A percentile compares a stretch with the other conserved stretches of the same genome.
These are phyloP conservation scores for Stipa capillata DNA, from an alignment of 176 grass and related monocot species.

Conservation along the genomic window DNA sequence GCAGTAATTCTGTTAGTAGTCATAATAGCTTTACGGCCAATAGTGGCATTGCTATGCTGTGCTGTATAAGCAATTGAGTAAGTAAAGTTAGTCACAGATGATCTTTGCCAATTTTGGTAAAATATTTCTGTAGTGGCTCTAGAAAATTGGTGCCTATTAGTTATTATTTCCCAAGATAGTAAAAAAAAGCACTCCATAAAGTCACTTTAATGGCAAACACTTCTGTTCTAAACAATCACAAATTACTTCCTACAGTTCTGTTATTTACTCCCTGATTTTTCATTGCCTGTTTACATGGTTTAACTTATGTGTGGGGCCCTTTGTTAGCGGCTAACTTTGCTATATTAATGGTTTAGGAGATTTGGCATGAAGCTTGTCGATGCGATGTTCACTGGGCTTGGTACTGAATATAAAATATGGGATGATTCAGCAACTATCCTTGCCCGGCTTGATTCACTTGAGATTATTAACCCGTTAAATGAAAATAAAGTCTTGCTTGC, in stretches of 20 bases:
- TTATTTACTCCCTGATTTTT: conserved; percentile 2
- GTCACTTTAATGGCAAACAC: background rate
- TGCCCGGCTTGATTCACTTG: conserved; percentile 65
- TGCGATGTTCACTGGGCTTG: conserved; percentile 43
- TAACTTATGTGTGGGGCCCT: background rate
- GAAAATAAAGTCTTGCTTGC: conserved; percentile 48
- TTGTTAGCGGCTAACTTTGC: conserved; percentile 16
- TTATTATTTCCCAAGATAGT: background rate
- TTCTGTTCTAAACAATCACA: conserved; percentile 1
- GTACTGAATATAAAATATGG: conserved; percentile 72
- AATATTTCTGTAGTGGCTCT: background rate
- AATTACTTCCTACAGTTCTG: background rate
- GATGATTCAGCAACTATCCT: conserved; percentile 68
- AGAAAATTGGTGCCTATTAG: background rate
- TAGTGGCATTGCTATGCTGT: background rate
- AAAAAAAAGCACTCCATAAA: background rate
- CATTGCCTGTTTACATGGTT: background rate
- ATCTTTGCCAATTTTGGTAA: background rate
- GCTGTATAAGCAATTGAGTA: conserved; percentile 9
- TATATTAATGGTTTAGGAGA: conserved; percentile 31
- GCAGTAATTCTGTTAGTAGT: background rate
- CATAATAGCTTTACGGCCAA: conserved; percentile 10
- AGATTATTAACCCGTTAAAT: conserved; percentile 60
- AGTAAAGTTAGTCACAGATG: background rate
- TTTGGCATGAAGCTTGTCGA: conserved; percentile 45